phyloP scores from a whole-genome alignment of 345 rosid species.

The Schrenkiella parvula region DNA sequence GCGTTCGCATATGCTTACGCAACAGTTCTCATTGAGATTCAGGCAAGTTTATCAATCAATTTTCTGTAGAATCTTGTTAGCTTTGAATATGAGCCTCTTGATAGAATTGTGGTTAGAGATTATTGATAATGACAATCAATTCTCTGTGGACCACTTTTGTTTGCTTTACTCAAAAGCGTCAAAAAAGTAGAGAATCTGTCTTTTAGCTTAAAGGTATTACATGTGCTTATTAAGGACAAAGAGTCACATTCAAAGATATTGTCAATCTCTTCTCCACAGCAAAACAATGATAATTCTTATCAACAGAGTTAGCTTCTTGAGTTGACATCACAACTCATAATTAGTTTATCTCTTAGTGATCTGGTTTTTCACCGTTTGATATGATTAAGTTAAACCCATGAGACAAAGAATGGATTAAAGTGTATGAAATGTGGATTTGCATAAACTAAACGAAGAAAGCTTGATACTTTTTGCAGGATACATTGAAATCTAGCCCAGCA shows the following conservation, averaged over 20 bases:
- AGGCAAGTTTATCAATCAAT: constrained; percentile 45
- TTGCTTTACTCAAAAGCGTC: constrained; percentile 28
- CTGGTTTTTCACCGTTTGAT: not conserved
- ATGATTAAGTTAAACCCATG: not conserved
- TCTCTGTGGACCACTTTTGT: constrained; percentile 24
- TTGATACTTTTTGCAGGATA: constrained; percentile 41
- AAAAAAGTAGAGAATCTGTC: constrained; percentile 32
- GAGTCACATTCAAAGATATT: constrained; percentile 27
- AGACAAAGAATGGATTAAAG: not conserved
- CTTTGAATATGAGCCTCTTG: constrained; percentile 28
- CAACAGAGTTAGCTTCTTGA: constrained; percentile 12
- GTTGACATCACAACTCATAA: constrained; percentile 5
- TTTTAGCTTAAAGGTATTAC: constrained; percentile 27
- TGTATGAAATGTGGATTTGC: not conserved
- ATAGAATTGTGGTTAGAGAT: constrained; percentile 24
- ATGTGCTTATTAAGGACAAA: constrained; percentile 28
- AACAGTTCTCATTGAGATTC: constrained; percentile 76
- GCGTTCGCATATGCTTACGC: constrained; percentile 89
- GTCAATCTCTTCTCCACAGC: constrained; percentile 27
- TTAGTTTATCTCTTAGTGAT: not conserved
- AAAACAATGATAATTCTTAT: constrained; percentile 18
- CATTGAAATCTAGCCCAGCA: constrained; percentile 63
- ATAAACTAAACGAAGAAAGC: not conserved
- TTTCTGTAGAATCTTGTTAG: not conserved
- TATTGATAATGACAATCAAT: constrained; percentile 26